Evolutionary conservation across 768 basidiomycete species (phyloP).

Genomic region (Tricholoma sp.): DNA sequence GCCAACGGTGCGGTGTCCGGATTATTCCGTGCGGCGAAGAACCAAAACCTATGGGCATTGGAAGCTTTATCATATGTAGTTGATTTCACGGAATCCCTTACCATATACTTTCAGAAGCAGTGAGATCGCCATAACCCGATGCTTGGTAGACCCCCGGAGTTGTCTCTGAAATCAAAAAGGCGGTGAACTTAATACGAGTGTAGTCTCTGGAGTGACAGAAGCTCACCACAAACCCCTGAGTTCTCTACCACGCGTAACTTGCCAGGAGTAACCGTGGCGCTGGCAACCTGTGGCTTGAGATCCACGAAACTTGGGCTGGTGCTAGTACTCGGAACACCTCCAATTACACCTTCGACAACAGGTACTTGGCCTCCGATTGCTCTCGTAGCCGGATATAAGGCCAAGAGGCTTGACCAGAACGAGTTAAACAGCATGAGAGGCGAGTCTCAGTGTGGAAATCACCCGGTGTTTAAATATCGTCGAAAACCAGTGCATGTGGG

Average conservation of each 20-base stretch:
- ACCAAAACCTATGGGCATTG: constrained; percentile 55
- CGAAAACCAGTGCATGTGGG: not conserved
- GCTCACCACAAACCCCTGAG: constrained; percentile 53
- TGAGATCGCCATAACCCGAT: constrained; percentile 61
- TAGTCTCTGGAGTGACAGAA: too few relatives aligned
- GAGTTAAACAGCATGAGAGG: constrained; percentile 4
- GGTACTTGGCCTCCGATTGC: constrained; percentile 38
- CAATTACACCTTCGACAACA: constrained; percentile 43
- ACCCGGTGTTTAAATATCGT: not conserved
- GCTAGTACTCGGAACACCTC: constrained; percentile 31
- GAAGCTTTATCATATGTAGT: not conserved
- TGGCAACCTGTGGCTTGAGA: constrained; percentile 10
- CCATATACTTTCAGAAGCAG: constrained; percentile 55
- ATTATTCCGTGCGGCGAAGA: constrained; percentile 60
- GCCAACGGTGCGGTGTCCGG: constrained; percentile 57
- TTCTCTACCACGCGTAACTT: constrained; percentile 54
- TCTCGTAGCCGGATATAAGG: constrained; percentile 2
- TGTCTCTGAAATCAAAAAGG: constrained; percentile 37
- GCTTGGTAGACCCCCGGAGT: constrained; percentile 58
- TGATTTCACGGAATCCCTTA: constrained; percentile 12
- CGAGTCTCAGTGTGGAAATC: not conserved
- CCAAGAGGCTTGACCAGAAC: not conserved
- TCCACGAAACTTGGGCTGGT: not conserved
- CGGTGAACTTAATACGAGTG: too few relatives aligned
- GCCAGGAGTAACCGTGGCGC: constrained; percentile 34